Conservation (phyloP, 257 asterid species). For the Cordia subcordata region DNA sequence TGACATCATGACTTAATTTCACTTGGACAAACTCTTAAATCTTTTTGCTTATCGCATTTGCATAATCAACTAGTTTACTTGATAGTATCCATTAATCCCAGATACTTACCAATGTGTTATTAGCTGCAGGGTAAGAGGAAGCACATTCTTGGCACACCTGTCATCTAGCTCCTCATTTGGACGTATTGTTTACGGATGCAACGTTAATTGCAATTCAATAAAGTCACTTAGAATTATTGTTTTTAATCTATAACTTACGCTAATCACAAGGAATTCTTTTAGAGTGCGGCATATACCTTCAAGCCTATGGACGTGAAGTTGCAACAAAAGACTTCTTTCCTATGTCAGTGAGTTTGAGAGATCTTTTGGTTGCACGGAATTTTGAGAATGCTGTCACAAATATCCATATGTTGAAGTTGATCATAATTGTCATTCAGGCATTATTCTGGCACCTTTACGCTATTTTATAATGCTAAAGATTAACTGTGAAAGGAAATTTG, state of each 20-base stretch:
- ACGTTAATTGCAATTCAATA: constrained; percentile 6
- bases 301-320: constrained; percentile 68
- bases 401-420: too few relatives aligned
- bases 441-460: too few relatives aligned
- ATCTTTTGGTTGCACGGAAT: too few relatives aligned
- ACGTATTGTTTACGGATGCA: constrained; percentile 54
- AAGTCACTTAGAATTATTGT: background rate
- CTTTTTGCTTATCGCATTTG: background rate
- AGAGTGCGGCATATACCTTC: constrained; percentile 63
- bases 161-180: constrained; percentile 37
- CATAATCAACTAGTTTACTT: background rate
- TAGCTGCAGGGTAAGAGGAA: constrained; percentile 41
- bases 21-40: too few relatives aligned
- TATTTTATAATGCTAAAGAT: too few relatives aligned
- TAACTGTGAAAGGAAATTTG: too few relatives aligned
- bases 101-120: background rate
- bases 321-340: constrained; percentile 28
- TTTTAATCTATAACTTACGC: constrained; percentile 5
- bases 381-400: too few relatives aligned
- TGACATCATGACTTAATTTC: background rate
- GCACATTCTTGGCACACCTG: constrained; percentile 33
- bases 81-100: background rate
- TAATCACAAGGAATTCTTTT: constrained; percentile 6
- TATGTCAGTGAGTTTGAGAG: too few relatives aligned
- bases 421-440: too few relatives aligned